These are phyloP conservation scores for Pleurotus tuoliensis DNA, from an alignment of 768 basidiomycete genomes.

Conservation along the genomic window DNA sequence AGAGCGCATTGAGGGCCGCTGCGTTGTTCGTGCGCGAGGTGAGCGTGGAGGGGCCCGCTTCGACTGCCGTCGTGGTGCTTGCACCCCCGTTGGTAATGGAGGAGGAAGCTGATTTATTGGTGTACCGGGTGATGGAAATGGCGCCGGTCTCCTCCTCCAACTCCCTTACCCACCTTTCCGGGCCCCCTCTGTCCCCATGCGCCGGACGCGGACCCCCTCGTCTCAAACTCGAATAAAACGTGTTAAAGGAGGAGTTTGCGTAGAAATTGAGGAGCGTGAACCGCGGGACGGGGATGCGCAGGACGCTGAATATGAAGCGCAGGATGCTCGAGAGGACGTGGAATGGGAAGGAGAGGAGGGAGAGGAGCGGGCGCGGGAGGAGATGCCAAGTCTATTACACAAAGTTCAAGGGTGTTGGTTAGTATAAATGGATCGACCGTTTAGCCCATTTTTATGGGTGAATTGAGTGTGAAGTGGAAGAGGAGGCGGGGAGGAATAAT, in stretches of 20 bases:
- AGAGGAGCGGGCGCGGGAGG: constrained; percentile 25
- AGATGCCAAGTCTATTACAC: not conserved
- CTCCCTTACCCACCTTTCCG: constrained; percentile 74
- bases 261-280: constrained; percentile 48
- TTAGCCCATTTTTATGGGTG: no score
- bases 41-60: constrained; percentile 40
- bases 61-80: no score
- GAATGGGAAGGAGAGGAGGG: constrained; percentile 56
- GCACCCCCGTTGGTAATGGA: no score
- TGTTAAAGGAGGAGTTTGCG: constrained; percentile 12
- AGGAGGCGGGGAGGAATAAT: no score
- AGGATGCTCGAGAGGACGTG: constrained; percentile 56
- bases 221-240: no score
- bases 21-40: constrained; percentile 26
- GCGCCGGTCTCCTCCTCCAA: constrained; percentile 87
- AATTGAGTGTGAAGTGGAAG: no score
- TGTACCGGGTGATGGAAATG: constrained; percentile 38
- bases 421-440: no score
- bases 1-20: no score
- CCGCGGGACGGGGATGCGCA: constrained; percentile 66
- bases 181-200: constrained; percentile 24
- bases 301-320: constrained; percentile 60
- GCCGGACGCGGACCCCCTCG: no score
- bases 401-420: not conserved
- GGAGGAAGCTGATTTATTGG: no score